Conservation (phyloP, 106 monocot species). For the Acorus calamus region DNA sequence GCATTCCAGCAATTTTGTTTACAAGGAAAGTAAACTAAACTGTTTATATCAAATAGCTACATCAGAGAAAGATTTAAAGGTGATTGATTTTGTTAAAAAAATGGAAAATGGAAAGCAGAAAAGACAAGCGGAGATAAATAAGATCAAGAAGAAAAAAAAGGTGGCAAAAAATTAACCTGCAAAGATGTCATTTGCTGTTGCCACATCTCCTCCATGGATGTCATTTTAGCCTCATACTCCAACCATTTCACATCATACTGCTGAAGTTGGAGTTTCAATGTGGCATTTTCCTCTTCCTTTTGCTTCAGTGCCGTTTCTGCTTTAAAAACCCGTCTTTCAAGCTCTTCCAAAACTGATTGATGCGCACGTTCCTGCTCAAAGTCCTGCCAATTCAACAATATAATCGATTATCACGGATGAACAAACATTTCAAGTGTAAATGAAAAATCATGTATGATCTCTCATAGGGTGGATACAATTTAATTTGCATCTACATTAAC, state of each 20-base stretch:
- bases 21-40: no score
- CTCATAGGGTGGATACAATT: no score
- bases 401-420: no score
- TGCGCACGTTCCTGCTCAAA: constrained; percentile 15
- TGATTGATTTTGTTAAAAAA: background rate
- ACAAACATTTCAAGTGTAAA: no score
- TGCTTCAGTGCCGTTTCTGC: constrained; percentile 49
- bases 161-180: constrained; percentile 39
- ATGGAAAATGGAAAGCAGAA: background rate
- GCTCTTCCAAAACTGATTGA: constrained; percentile 28
- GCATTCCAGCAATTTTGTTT: no score
- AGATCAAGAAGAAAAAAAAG: background rate
- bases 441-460: no score
- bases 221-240: constrained; percentile 83
- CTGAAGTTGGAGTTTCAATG: constrained; percentile 40
- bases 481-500: no score
- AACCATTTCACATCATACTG: constrained; percentile 68
- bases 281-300: constrained; percentile 80
- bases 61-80: no score
- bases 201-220: constrained; percentile 83
- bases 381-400: constrained; percentile 4
- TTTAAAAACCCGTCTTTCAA: constrained; percentile 43
- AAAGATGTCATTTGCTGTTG: constrained; percentile 74
- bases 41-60: no score
- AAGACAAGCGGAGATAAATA: background rate